Percentiles rank a stretch among this genome's conserved stretches.
These are phyloP conservation scores for Salix viminalis DNA, from an alignment of 345 rosid genomes.

Conservation along the genomic window DNA sequence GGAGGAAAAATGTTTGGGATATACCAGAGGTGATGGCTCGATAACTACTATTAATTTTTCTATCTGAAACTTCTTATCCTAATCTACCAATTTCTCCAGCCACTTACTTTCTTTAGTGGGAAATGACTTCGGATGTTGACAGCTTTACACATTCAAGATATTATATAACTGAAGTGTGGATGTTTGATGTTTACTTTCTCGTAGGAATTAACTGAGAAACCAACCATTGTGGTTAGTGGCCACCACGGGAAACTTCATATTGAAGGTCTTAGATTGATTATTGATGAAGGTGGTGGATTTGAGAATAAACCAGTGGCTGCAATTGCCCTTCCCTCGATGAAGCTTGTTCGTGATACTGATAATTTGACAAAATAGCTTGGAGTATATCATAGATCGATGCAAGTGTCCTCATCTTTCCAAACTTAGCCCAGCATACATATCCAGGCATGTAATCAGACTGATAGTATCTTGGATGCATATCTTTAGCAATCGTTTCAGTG, in stretches of 20 bases:
- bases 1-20: constrained; percentile 72
- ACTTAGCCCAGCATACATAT: not conserved
- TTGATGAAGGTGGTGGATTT: constrained; percentile 81
- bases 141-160: not conserved
- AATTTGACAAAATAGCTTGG: constrained; percentile 16
- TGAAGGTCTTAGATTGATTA: constrained; percentile 69
- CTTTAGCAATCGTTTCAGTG: no score
- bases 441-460: not conserved
- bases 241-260: constrained; percentile 80
- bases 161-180: constrained; percentile 5
- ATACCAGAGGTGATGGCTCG: constrained; percentile 56
- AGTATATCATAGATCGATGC: not conserved
- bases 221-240: constrained; percentile 66
- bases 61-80: not conserved
- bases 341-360: constrained; percentile 61
- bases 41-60: not conserved
- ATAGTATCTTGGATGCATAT: no score
- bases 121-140: not conserved
- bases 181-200: constrained; percentile 5
- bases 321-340: constrained; percentile 62
- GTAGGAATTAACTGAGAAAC: constrained; percentile 42
- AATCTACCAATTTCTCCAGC: not conserved
- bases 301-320: constrained; percentile 73
- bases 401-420: not conserved
- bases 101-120: not conserved